These are phyloP conservation scores for Russula abietina DNA, from an alignment of 768 basidiomycete genomes.

Conservation along the genomic window DNA sequence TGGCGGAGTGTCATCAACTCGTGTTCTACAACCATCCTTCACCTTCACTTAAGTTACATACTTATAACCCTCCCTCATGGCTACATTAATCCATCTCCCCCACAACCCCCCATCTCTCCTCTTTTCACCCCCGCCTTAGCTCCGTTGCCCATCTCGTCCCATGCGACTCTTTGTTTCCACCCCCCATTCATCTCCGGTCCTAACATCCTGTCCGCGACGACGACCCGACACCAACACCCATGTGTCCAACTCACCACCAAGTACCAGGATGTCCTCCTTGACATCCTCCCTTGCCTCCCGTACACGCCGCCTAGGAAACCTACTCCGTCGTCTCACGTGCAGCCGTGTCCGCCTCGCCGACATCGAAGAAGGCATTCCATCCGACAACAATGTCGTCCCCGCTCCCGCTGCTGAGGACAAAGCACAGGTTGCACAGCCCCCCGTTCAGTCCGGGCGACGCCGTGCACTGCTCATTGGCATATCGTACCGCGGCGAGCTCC, in stretches of 20 bases:
- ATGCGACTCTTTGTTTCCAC: conserved; percentile 16
- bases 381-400: not conserved
- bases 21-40: not conserved
- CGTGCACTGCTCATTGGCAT: conserved; percentile 26
- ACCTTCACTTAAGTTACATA: conserved; percentile 8
- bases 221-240: not conserved
- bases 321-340: not conserved
- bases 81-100: conserved; percentile 1
- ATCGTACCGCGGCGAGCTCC: conserved; percentile 20
- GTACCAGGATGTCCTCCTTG: not conserved
- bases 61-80: not conserved
- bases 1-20: not conserved
- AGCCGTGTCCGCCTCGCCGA: not conserved
- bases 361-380: not conserved
- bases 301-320: not conserved
- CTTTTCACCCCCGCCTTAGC: not conserved
- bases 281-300: conserved; percentile 5
- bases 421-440: not conserved
- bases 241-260: not conserved
- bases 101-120: not conserved
- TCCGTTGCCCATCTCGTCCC: not conserved
- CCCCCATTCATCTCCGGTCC: not conserved
- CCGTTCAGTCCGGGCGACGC: not conserved
- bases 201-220: not conserved
- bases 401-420: not conserved